A percentile compares a stretch with the other conserved stretches of the same genome.
Conservation (phyloP, 2,329 filamentous ascomycete genomes). For the Fusarium secorum region DNA sequence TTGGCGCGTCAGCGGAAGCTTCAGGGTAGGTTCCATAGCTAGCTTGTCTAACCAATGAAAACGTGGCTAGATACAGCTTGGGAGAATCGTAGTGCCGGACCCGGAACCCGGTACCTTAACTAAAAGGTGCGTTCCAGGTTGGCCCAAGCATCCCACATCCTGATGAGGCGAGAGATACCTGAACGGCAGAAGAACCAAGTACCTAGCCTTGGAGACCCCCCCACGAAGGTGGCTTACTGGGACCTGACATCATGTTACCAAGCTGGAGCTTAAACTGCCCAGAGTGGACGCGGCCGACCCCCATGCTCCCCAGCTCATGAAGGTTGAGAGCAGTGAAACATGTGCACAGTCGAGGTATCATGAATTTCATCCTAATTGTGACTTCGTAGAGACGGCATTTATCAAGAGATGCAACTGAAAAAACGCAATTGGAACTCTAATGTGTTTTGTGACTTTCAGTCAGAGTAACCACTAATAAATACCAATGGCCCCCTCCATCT, state of each 20-base stretch:
- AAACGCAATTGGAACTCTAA: not conserved
- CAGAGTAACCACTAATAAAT: constrained; percentile 10
- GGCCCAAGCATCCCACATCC: not conserved
- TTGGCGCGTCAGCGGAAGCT: constrained; percentile 42
- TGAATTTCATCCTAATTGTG: not conserved
- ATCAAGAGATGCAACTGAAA: not conserved
- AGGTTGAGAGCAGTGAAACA: constrained; percentile 2
- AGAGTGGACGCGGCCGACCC: constrained; percentile 22
- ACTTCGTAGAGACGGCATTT: not conserved
- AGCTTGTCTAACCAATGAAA: constrained; percentile 41
- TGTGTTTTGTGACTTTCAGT: constrained; percentile 14
- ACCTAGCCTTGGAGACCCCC: constrained; percentile 24
- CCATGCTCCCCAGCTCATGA: constrained; percentile 12
- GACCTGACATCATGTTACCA: constrained; percentile 44
- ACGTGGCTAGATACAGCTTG: constrained; percentile 1
- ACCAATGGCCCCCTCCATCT: constrained; percentile 21
- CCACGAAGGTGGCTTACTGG: constrained; percentile 34
- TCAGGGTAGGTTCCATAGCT: constrained; percentile 33
- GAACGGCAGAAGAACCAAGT: constrained; percentile 20
- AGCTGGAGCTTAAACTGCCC: constrained; percentile 16
- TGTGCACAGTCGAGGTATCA: constrained; percentile 28
- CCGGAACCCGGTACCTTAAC: constrained; percentile 5
- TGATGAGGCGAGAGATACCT: constrained; percentile 9
- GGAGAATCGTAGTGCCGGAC: constrained; percentile 38
- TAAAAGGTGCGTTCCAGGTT: not conserved